phyloP scores from a whole-genome alignment of 371 early-diverging fungal genomes.

The Coemansia sp. region DNA sequence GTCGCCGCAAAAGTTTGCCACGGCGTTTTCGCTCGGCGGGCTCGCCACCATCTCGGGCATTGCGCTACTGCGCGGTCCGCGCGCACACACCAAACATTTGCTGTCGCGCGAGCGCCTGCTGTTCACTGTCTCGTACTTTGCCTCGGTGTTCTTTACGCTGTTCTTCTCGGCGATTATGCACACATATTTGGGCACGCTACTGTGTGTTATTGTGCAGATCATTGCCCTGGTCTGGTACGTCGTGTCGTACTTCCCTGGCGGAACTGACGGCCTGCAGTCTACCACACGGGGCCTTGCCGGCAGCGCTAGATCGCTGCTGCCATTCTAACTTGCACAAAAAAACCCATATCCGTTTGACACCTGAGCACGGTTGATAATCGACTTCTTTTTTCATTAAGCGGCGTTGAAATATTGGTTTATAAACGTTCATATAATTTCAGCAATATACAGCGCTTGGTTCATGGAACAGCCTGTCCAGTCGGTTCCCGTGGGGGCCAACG shows the following conservation, averaged over 20 bases:
- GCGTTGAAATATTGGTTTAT: background rate
- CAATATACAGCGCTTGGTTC: background rate
- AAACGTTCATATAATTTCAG: background rate
- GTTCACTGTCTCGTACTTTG: conserved; percentile 55
- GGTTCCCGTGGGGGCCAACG: conserved; percentile 25
- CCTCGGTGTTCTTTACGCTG: conserved; percentile 55
- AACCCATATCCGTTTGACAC: too few species aligned
- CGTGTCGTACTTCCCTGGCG: conserved; percentile 60
- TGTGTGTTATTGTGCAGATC: conserved; percentile 54
- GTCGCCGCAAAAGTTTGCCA: conserved; percentile 55
- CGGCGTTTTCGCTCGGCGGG: conserved; percentile 56
- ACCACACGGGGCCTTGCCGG: conserved; percentile 43
- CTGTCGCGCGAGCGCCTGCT: conserved; percentile 53
- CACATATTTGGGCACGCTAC: conserved; percentile 55
- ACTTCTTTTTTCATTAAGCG: background rate
- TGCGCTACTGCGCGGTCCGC: conserved; percentile 57
- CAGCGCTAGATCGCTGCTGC: conserved; percentile 42
- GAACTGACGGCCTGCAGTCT: conserved; percentile 46
- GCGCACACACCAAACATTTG: conserved; percentile 55
- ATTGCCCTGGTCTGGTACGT: conserved; percentile 58
- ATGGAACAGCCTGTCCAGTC: background rate
- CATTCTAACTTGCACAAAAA: conserved; percentile 21
- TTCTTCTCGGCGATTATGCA: conserved; percentile 53
- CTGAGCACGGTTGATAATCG: background rate
- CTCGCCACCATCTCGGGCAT: conserved; percentile 51